Conservation (phyloP, 1,139 yeast genomes). For the Scheffersomyces parashehatae region DNA sequence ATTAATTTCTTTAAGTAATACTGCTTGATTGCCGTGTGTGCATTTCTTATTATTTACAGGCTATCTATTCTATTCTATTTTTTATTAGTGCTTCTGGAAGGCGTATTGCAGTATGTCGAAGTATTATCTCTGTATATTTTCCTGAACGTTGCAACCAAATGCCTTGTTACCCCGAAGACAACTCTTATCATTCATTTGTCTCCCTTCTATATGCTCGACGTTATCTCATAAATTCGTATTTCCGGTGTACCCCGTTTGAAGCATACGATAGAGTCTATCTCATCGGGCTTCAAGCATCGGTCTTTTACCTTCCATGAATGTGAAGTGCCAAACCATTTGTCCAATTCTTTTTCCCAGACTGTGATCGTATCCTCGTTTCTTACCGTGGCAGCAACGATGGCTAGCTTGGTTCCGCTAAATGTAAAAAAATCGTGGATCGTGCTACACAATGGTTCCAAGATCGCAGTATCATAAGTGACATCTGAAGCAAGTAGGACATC, state of each 20-base stretch:
- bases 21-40: no score
- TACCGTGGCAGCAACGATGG: conserved; percentile 71
- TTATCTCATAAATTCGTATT: conserved; percentile 39
- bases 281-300: conserved; percentile 18
- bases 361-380: conserved; percentile 60
- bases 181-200: not conserved
- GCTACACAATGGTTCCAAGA: conserved; percentile 55
- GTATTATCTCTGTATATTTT: no score
- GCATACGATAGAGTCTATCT: conserved; percentile 23
- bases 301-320: conserved; percentile 27
- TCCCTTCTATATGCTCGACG: not conserved
- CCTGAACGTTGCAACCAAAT: no score
- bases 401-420: conserved; percentile 26
- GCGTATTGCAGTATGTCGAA: no score
- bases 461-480: conserved; percentile 74
- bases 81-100: no score
- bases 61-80: no score
- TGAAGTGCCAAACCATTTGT: conserved; percentile 17
- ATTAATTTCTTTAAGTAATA: no score
- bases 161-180: no score
- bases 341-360: conserved; percentile 52
- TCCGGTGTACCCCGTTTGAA: conserved; percentile 41
- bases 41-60: no score
- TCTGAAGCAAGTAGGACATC: conserved; percentile 76
- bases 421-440: conserved; percentile 46